Evolutionary conservation across 305 asterid species (phyloP), one percentile per base, ranked within the genome.

Genomic region (Solanum hybrid): DNA sequence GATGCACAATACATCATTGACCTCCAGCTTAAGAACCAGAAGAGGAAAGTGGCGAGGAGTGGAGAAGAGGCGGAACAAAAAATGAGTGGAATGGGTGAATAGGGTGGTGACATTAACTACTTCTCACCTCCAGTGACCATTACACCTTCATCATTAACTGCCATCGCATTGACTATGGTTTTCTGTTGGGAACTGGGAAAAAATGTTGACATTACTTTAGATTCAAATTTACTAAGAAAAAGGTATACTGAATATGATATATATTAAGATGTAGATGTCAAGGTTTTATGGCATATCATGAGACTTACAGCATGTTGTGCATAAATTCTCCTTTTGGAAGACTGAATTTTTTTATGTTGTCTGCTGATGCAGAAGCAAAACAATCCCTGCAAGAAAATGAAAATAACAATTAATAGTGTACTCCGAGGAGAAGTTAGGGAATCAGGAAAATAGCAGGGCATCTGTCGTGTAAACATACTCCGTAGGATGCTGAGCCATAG

Each of bases 351-450:
- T 98, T 98, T 8, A 96, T 98, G 88, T 98, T 96, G 92, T 98
- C 99, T 29, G 99, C 99, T 38, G 99, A 98, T 72, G 99, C 99
- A 92, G 99, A 96, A 42, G 97, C 99, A 90, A 98, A 97, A 89
- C 91, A 85, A 88, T 96, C 89, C 79, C 89, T 88, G 38, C 31
- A 27, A 77, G 29, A 69, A 24, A 88, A 38, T 46, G 76, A 56
- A 56, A 88, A 17, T 10, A 10, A 73, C 8, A 31, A 80, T 29
- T n/a, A 56, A 24, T 7, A 78, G 89, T 51, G 31, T 37, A 32
- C 84, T 77, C 60, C 1, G 22, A 88, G 31, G 32, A 36, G 60
- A 56, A 20, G 85, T 7, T 42, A 32, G 31, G 51, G 29, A 66
- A 56, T 76, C 79, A 32, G 27, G 60, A 51, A 26, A 24, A 64